phyloP scores from a whole-genome alignment of 1,139 yeast genomes.

The Zhuliangozyma blackwelliae region DNA sequence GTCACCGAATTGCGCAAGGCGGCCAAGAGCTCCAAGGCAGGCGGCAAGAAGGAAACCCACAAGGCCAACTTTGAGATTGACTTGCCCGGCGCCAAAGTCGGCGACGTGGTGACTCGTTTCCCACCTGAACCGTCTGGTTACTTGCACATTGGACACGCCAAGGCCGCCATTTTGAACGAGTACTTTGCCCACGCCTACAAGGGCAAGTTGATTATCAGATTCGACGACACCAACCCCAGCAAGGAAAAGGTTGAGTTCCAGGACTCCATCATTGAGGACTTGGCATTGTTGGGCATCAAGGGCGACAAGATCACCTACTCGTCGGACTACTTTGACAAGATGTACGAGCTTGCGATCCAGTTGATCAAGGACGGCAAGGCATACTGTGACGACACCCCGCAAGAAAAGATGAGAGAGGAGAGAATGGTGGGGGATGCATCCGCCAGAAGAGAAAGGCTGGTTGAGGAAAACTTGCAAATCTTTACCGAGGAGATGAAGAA shows the following conservation, averaged over 20 bases:
- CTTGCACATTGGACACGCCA: constrained; percentile 91
- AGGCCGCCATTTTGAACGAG: constrained; percentile 93
- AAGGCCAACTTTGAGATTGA: constrained; percentile 93
- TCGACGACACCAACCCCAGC: constrained; percentile 95
- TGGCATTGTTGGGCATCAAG: constrained; percentile 81
- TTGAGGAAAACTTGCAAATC: constrained; percentile 82
- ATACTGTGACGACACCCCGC: constrained; percentile 92
- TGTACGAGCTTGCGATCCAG: constrained; percentile 81
- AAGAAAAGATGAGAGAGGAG: constrained; percentile 94
- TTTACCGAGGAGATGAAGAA: constrained; percentile 89
- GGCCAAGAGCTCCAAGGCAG: constrained; percentile 27
- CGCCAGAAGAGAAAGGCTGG: constrained; percentile 81
- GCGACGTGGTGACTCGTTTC: constrained; percentile 95
- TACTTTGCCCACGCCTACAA: constrained; percentile 91
- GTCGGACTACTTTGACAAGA: constrained; percentile 84
- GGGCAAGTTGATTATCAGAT: constrained; percentile 91
- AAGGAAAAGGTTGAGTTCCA: constrained; percentile 93
- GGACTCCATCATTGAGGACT: constrained; percentile 87
- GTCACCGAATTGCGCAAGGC: constrained; percentile 71
- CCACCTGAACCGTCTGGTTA: constrained; percentile 94
- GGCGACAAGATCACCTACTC: constrained; percentile 86
- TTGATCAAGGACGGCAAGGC: constrained; percentile 94
- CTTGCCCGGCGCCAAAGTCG: constrained; percentile 83
- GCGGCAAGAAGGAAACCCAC: constrained; percentile 72
- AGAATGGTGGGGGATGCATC: constrained; percentile 95